Percentiles rank a stretch among this genome's conserved stretches.
These are phyloP conservation scores for Tricholoma matsutake DNA, from an alignment of 768 basidiomycete species.

Conservation along the genomic window DNA sequence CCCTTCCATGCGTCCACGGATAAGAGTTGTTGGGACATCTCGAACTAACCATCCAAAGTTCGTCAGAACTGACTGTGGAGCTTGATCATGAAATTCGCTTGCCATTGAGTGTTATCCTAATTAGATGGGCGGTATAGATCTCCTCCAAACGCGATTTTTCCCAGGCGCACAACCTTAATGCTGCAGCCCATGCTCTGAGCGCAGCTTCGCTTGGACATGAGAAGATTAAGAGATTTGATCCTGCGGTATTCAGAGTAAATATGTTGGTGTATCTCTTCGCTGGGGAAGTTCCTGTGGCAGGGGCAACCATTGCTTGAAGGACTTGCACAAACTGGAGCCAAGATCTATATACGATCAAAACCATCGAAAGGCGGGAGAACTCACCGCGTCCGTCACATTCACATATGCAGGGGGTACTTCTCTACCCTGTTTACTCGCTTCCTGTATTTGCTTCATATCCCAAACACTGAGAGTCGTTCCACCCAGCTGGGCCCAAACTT, in stretches of 20 bases:
- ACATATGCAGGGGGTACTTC: constrained; percentile 87
- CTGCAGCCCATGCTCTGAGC: constrained; percentile 87
- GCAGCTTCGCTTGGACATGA: constrained; percentile 72
- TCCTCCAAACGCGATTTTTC: constrained; percentile 95
- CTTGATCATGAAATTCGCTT: constrained; percentile 11
- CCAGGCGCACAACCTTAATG: constrained; percentile 87
- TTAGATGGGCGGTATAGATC: constrained; percentile 93
- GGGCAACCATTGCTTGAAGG: constrained; percentile 68
- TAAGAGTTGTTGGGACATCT: constrained; percentile 58
- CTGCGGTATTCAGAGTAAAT: constrained; percentile 91
- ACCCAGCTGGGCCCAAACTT: constrained; percentile 88
- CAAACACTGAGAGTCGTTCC: constrained; percentile 88
- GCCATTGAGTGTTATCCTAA: constrained; percentile 68
- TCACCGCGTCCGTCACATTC: constrained; percentile 84
- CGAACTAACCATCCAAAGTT: constrained; percentile 31
- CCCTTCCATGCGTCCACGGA: constrained; percentile 79
- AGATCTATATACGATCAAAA: constrained; percentile 9
- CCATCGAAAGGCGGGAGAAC: constrained; percentile 28
- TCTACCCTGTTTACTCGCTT: constrained; percentile 72
- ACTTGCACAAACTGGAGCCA: constrained; percentile 69
- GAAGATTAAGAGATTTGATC: constrained; percentile 85
- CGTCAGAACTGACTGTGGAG: background rate
- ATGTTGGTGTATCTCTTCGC: constrained; percentile 69
- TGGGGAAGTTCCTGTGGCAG: constrained; percentile 47
- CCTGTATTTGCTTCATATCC: constrained; percentile 88